Evolutionary conservation across 2,329 filamentous ascomycete genomes (phyloP).

Genomic region (Thyridium curvatum): DNA sequence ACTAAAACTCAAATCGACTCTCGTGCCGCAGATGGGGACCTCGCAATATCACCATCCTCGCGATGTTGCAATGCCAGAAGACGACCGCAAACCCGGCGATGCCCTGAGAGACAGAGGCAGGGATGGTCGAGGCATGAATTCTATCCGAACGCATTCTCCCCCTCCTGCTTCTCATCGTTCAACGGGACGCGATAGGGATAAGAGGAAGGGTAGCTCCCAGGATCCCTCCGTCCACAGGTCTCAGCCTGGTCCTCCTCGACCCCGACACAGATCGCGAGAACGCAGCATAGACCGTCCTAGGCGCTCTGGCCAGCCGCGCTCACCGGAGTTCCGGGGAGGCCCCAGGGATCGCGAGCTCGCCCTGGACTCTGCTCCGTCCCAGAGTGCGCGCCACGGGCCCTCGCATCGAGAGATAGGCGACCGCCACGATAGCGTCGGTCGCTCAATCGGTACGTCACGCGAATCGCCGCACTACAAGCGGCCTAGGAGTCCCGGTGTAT

Average conservation of each 20-base stretch:
- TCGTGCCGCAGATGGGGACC: conserved; percentile 17
- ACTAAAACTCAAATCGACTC: conserved; percentile 22
- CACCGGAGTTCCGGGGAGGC: too few species aligned
- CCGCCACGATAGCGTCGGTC: conserved; percentile 5
- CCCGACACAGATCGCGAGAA: conserved; percentile 30
- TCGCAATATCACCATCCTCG: conserved; percentile 16
- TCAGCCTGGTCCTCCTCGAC: conserved; percentile 25
- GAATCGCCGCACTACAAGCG: conserved; percentile 18
- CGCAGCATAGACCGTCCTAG: conserved; percentile 25
- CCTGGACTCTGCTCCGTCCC: not conserved
- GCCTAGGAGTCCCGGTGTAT: conserved; percentile 18
- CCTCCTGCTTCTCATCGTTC: conserved; percentile 18
- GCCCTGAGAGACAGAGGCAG: conserved; percentile 27
- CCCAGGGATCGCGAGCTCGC: not conserved
- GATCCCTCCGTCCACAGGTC: conserved; percentile 18
- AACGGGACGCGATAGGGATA: conserved; percentile 11
- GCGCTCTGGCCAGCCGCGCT: conserved; percentile 5
- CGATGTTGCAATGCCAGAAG: conserved; percentile 35
- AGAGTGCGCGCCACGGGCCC: not conserved
- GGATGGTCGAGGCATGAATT: conserved; percentile 26
- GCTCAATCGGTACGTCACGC: conserved; percentile 12
- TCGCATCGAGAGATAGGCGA: conserved; percentile 1
- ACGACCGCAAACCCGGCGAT: conserved; percentile 25
- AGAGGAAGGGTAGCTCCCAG: conserved; percentile 15
- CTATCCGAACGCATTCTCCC: conserved; percentile 18